Base-by-base conservation (phyloP, 805 yeast genomes). In the Barnettozyma botsteinii region DNA sequence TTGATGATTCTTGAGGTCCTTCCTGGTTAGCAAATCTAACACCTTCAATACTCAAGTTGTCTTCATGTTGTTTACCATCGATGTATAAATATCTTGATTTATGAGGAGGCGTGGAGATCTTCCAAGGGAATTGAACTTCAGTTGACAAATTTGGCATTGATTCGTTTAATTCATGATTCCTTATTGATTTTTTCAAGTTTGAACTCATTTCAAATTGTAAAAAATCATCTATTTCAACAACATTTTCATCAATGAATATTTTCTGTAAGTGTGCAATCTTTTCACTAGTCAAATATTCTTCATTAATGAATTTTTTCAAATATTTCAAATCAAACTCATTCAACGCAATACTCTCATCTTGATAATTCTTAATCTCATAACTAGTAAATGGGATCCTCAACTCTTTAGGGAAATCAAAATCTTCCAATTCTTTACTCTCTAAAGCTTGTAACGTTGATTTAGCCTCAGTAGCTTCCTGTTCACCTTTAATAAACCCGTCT, bases 81-180 rank as follows among this genome's bases (percentile, higher is more conserved):
- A 89, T 69, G 57, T 87, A 91, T 67, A 87, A 60, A 56, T 72
- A 93, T 46, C 96, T 67, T 65, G 88, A 89, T 58, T 93, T 87
- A 56, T 91, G 98, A 8, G 97, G 93, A 8, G 98, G 98, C 35
- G 83, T 75, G 1, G 97, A 93, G 30, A 88, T 70, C 46, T 82
- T 80, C 98, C 98, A 93, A 7, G 96, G 96, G 35, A 60, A 66
- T 9, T 56, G 38, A 1, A 85, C 75, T 21, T 84, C 84, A 2
- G 59, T 51, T 12, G 81, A 70, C 1, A 54, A 60, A 26, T 63
- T 62, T 5, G 96, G 95, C 55, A 78, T 74, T 23, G 66, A 61
- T 37, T 68, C 70, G 34, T 82, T 76, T 14, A 87, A 66, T 54
- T 85, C 96, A 6, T 66, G 66, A 14, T 62, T 60, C 51, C 82